Conservation (phyloP, 441 rosid species). For the Raphanus hybrid region DNA sequence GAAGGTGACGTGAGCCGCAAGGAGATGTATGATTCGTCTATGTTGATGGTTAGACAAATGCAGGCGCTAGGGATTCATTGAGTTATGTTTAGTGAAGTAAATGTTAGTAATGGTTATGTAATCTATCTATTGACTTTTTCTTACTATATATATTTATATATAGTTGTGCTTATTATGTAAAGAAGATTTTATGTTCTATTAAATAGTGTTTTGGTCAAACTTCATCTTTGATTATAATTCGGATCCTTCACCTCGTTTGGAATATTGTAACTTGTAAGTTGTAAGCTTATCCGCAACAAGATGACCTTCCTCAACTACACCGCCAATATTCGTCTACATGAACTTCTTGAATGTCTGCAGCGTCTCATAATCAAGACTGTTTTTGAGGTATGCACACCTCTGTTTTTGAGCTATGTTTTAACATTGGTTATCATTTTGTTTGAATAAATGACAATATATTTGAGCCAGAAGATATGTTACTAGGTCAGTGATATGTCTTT, state of each 20-base stretch:
- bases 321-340: neutral
- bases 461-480: neutral
- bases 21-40: constrained; percentile 57
- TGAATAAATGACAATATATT: neutral
- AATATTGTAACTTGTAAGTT: too few relatives aligned
- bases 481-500: neutral
- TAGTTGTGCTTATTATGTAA: neutral
- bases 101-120: constrained; percentile 5
- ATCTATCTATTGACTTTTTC: too few relatives aligned
- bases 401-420: neutral
- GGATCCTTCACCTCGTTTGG: neutral
- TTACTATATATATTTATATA: too few relatives aligned
- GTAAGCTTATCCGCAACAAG: neutral
- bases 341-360: neutral
- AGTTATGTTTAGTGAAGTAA: constrained; percentile 22
- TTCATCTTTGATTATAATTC: neutral
- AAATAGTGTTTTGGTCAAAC: neutral
- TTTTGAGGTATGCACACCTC: neutral
- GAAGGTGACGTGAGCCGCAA: constrained; percentile 76
- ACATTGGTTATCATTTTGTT: neutral
- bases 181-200: neutral
- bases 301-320: neutral
- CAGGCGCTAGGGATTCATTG: constrained; percentile 87
- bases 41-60: constrained; percentile 72
- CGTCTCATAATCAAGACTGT: neutral